Evolutionary conservation across 2,329 filamentous ascomycete genomes (phyloP), one percentile per base, ranked within the genome.

Genomic region (Trichophyton verrucosum): DNA sequence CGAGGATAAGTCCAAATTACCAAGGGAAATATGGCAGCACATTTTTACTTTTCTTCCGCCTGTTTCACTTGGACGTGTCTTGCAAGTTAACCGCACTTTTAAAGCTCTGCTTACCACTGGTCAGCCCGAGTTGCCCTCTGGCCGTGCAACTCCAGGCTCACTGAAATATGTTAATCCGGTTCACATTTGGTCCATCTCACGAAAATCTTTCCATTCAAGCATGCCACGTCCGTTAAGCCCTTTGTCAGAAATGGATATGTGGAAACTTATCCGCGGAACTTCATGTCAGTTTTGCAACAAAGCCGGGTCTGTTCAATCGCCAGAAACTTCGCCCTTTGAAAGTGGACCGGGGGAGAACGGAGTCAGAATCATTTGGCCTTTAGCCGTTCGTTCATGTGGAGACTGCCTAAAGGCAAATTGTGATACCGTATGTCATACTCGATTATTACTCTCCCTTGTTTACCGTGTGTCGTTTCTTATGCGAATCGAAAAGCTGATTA

Each of bases 181-280:
- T 69, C 74, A 76, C 56, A 84, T 92, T 67, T 92, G 88, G 88
- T 81, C 81, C 69, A 76, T 79, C 65, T 87, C 88, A 67, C 82
- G 88, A 68, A 84, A 84, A 66, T 74, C 76, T 20, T 85, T 83
- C 71, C 82, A 82, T 75, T 83, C 83, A 27, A 80, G 81, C 65
- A 83, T 91, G 76, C 89, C 89, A 55, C 79, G 80, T 61, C 88
- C 88, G 30, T 77, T 92, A 57, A 75, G 77, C 59, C 80, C 79
- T 61, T 82, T 81, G 69, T 82, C 82, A 47, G 89, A 94, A 72
- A 76, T 88, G 65, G 82, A 86, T 47, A 91, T 91, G 87, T 90
- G 89, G 82, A 82, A 81, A 68, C 76, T 94, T 58, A 78, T 84
- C 40, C 85, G 83, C 71, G 81, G 82, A 56, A 76, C 69, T 33